Percentiles rank a stretch among this genome's conserved stretches.
These are phyloP conservation scores for Colletotrichum limetticola DNA, from an alignment of 2,329 filamentous ascomycete genomes.

Conservation along the genomic window DNA sequence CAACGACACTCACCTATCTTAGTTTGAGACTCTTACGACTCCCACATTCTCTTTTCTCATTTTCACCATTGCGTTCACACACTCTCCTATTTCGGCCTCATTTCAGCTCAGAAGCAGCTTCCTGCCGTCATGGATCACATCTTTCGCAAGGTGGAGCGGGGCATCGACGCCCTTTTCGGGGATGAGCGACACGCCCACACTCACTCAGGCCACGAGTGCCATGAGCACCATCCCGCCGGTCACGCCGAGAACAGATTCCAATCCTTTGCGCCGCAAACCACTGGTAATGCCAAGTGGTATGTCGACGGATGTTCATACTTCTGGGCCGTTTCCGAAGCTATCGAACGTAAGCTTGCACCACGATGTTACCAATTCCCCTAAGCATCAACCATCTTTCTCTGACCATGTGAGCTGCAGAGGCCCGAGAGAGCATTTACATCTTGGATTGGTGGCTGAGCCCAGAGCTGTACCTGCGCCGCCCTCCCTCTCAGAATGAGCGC, in stretches of 20 bases:
- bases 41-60: neutral
- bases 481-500: slow-evolving; percentile 82
- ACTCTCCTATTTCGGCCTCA: neutral
- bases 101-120: neutral
- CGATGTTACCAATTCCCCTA: neutral
- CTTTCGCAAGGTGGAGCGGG: slow-evolving; percentile 56
- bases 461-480: slow-evolving; percentile 86
- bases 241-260: slow-evolving; percentile 65
- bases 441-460: slow-evolving; percentile 92
- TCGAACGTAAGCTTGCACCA: slow-evolving; percentile 64
- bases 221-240: slow-evolving; percentile 52
- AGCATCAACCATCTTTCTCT: neutral
- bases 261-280: slow-evolving; percentile 79
- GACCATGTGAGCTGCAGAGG: slow-evolving; percentile 56
- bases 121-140: slow-evolving; percentile 49
- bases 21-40: neutral
- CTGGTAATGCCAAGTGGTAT: slow-evolving; percentile 86
- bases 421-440: slow-evolving; percentile 83
- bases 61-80: neutral
- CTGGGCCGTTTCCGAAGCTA: slow-evolving; percentile 82
- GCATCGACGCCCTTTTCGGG: slow-evolving; percentile 51
- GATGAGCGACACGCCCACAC: slow-evolving; percentile 58
- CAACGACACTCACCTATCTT: neutral
- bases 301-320: slow-evolving; percentile 88
- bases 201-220: slow-evolving; percentile 52